These are phyloP conservation scores for Triticum urartu DNA, from an alignment of 176 grass and related monocot genomes.

Conservation along the genomic window DNA sequence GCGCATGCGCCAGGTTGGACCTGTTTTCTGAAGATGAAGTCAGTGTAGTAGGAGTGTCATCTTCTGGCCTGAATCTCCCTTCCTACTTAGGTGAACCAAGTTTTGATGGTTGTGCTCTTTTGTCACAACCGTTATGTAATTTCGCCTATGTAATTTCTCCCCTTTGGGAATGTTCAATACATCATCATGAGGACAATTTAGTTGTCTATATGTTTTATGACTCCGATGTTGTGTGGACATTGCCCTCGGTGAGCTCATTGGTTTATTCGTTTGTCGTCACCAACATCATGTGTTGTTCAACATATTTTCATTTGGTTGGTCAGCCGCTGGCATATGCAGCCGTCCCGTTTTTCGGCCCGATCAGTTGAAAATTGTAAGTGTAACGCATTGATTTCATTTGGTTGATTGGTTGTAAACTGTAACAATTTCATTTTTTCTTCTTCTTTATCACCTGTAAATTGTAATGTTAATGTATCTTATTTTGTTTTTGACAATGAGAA, in stretches of 20 bases:
- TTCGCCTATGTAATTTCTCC: slow-evolving; percentile 1
- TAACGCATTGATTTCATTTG: neutral
- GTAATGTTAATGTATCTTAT: neutral
- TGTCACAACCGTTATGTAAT: neutral
- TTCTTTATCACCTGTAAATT: neutral
- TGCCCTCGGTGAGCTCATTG: neutral
- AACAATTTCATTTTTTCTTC: neutral
- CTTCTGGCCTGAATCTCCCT: neutral
- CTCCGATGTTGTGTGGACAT: neutral
- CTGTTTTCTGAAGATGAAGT: slow-evolving; percentile 9
- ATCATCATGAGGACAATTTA: neutral
- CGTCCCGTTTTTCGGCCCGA: neutral
- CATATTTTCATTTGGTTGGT: neutral
- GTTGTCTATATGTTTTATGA: slow-evolving; percentile 2
- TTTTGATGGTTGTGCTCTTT: slow-evolving; percentile 4
- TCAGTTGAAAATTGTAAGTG: neutral
- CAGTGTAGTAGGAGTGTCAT: neutral
- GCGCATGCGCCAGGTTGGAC: neutral
- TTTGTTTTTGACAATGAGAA: neutral
- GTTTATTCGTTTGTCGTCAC: neutral
- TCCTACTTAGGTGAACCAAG: neutral
- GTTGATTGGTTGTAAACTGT: neutral
- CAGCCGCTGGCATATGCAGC: neutral
- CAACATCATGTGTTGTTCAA: neutral
- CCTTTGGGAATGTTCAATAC: neutral